Evolutionary conservation across 2,329 filamentous ascomycete genomes (phyloP).

Genomic region (Stylonectria norvegica): DNA sequence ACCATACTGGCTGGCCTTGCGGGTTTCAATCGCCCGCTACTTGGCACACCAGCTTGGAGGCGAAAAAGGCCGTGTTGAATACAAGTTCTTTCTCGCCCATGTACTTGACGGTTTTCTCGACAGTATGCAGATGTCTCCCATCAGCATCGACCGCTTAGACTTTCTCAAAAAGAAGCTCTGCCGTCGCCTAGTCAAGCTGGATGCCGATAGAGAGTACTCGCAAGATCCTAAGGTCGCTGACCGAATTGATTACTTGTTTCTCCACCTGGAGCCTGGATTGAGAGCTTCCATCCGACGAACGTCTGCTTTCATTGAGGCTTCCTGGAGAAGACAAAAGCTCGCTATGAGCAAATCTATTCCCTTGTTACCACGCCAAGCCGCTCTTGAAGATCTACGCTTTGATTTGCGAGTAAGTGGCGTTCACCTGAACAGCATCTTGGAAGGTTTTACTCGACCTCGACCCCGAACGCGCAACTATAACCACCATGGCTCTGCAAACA

Average conservation of each 20-base stretch:
- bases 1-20: conserved; percentile 60
- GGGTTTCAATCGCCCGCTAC: conserved; percentile 55
- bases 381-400: conserved; percentile 12
- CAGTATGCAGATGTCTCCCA: conserved; percentile 24
- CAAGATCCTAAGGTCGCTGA: conserved; percentile 5
- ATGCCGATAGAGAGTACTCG: conserved; percentile 15
- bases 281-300: conserved; percentile 9
- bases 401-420: conserved; percentile 17
- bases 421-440: conserved; percentile 11
- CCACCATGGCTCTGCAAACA: conserved; percentile 7
- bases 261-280: conserved; percentile 10
- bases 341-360: conserved; percentile 19
- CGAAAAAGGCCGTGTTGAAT: conserved; percentile 36
- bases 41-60: conserved; percentile 39
- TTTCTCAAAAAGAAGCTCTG: conserved; percentile 26
- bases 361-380: conserved; percentile 16
- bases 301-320: conserved; percentile 11
- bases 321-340: conserved; percentile 21
- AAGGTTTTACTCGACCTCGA: conserved; percentile 9
- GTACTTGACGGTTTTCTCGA: conserved; percentile 47
- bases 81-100: conserved; percentile 55
- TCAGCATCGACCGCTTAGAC: conserved; percentile 16
- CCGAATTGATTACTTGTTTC: conserved; percentile 18
- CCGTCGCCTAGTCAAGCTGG: conserved; percentile 24
- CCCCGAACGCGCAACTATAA: neutral